Evolutionary conservation across 108 stramenopile species (phyloP), one percentile per base, ranked within the genome.

Genomic region (Cyclotella sp.): DNA sequence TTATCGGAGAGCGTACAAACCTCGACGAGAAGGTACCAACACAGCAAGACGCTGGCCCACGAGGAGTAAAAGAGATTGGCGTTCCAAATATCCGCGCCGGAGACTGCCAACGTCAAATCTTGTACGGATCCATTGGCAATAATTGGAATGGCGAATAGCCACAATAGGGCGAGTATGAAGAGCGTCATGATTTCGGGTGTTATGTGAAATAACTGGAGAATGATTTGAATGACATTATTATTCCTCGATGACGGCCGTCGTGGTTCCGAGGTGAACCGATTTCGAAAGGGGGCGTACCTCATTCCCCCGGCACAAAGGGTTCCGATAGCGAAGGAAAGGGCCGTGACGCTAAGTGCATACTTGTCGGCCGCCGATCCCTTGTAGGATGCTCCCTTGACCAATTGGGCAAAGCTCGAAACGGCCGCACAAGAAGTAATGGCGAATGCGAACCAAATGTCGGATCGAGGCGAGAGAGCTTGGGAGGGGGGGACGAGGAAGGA

Each of bases 61-160:
- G 42, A 46, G 16, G 80, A 69, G 54, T 75, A 81, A 39, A 81
- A 81, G 18, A 81, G 51, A 26, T 81, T 81, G 69, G 80, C 73
- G 64, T 81, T 81, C 80, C 80, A 81, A 54, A 81, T 70, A 28
- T 70, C 69, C 13, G 4, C 41, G 29, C 80, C 80, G 9, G 26
- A 18, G 57, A 75, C 61, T 3, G 69, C 80, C 40, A 81, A 44
- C 21, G 55, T 44, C 60, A 47, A 61, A 46, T 29, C 45, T 5
- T 52, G 42, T 12, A 54, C 11, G 39, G 15, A 34, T 44, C 73
- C 73, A 65, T 74, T 59, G 29, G 57, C 69, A 58, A 81, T 75
- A 15, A 69, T 47, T 6, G 80, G 68, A 5, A 81, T 74, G 59
- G 61, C 41, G 14, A 62, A 34, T 11, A 55, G 60, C 80, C 80